Evolutionary conservation across 2,329 filamentous ascomycete genomes (phyloP), one percentile per base, ranked within the genome.

Genomic region (Arthrobotrys sinensis): DNA sequence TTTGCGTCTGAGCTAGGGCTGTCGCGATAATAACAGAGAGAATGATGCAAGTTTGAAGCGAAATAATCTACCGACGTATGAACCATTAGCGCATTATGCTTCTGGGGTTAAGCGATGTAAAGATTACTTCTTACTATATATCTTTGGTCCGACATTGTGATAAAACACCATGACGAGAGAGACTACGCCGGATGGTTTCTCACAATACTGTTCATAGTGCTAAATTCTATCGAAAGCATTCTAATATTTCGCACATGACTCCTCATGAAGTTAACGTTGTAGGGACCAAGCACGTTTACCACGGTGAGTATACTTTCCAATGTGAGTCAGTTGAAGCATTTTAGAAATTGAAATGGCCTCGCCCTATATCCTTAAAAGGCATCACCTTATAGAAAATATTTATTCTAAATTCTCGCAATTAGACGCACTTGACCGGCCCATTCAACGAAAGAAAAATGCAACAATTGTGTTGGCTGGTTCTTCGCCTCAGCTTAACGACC

Each of bases 101-200:
- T 28, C 4, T 28, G 24, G 7, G 21, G 32, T 12, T 48, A 38
- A 16, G 16, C n/a, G 19, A 5, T 21, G 2, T 21, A 7, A 19
- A 28, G 16, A 12, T 10, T 10, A 38, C 40, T 19, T 28, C 52
- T 63, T 64, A 76, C 72, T 5, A 65, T 70, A 10, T 57, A 69
- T 43, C 24, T 62, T 34, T 69, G 40, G 38, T 53, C 45, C 50
- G 45, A 60, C 73, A 77, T 76, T 28, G 40, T 55, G 11, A 28
- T 16, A 28, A 46, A 32, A 4, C 45, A 46, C 28, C 14, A 66
- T 60, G 40, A 6, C 40, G 16, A 16, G 32, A 12, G 45, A 11
- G 12, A 11, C 32, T 60, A 24, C n/a, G 1, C 34, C 11, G 11
- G 6, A 38, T 14, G 48, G n/a, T 38, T 21, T 36, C 19, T 3